phyloP scores from a whole-genome alignment of 2,329 filamentous ascomycete species.

The Alternaria sp. region DNA sequence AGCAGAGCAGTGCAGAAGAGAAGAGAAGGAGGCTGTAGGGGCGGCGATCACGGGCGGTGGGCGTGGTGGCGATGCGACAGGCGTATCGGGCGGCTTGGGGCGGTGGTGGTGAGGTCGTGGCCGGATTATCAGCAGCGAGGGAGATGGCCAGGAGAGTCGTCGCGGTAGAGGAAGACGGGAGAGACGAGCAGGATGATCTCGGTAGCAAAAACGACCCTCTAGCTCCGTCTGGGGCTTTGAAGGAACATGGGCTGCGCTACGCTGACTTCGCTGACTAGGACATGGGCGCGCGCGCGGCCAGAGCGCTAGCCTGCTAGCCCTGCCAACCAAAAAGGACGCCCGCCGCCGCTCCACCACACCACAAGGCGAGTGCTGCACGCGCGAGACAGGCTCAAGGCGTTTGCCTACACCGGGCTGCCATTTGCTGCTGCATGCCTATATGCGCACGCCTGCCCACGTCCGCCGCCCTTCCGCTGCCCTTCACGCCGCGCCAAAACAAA shows the following conservation, averaged over 20 bases:
- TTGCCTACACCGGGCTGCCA: neutral
- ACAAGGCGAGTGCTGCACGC: neutral
- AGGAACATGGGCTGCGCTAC: constrained; percentile 1
- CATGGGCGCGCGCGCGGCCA: constrained; percentile 23
- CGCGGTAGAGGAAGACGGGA: constrained; percentile 13
- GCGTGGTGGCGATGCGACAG: constrained; percentile 18
- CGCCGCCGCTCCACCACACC: neutral
- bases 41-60: constrained; percentile 15
- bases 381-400: constrained; percentile 2
- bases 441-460: neutral
- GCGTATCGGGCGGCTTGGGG: constrained; percentile 12
- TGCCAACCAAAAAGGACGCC: constrained; percentile 20
- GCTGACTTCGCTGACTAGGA: neutral
- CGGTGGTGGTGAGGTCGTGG: neutral
- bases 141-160: constrained; percentile 13
- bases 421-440: neutral
- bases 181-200: constrained; percentile 22
- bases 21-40: constrained; percentile 6
- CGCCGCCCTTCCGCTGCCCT: neutral
- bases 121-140: constrained; percentile 7
- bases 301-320: constrained; percentile 30
- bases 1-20: neutral
- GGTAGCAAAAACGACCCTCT: constrained; percentile 36
- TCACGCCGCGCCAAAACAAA: neutral
- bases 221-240: constrained; percentile 23